Percentiles rank a stretch among this genome's conserved stretches.
These are phyloP conservation scores for Pezicula neosporulosa DNA, from an alignment of 2,329 filamentous ascomycete genomes.

Conservation along the genomic window DNA sequence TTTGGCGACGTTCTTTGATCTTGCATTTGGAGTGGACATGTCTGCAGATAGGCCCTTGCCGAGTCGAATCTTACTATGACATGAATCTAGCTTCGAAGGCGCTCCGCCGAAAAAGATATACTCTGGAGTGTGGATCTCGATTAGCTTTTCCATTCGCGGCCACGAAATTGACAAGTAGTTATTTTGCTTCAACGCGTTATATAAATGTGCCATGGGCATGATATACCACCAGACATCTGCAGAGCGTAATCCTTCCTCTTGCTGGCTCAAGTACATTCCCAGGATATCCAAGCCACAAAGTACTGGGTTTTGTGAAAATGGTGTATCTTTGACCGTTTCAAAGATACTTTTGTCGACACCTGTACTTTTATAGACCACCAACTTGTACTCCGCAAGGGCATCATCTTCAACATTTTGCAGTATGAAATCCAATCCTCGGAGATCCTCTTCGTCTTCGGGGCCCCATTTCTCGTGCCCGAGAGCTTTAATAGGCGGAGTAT, in stretches of 20 bases:
- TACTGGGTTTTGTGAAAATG: background rate
- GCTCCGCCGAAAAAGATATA: constrained; percentile 1
- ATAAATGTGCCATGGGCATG: background rate
- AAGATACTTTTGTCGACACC: background rate
- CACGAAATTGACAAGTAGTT: background rate
- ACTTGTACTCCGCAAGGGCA: background rate
- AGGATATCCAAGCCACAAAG: background rate
- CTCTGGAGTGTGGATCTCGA: background rate
- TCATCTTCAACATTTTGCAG: background rate
- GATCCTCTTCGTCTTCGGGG: background rate
- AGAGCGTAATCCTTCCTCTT: background rate
- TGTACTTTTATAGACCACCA: background rate
- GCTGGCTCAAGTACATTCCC: background rate
- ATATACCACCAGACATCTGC: background rate
- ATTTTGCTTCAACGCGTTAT: background rate
- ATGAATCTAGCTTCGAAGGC: background rate
- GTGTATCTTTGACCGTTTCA: background rate
- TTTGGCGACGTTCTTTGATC: background rate
- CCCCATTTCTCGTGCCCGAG: background rate
- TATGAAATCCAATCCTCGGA: background rate
- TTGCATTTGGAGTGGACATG: background rate
- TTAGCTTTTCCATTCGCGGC: constrained; percentile 1
- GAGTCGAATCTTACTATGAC: background rate
- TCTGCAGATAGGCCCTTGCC: background rate
- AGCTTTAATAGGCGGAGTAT: background rate